phyloP scores from a whole-genome alignment of 192 early-diverging fungal species.

The Rhizophagus clarus region DNA sequence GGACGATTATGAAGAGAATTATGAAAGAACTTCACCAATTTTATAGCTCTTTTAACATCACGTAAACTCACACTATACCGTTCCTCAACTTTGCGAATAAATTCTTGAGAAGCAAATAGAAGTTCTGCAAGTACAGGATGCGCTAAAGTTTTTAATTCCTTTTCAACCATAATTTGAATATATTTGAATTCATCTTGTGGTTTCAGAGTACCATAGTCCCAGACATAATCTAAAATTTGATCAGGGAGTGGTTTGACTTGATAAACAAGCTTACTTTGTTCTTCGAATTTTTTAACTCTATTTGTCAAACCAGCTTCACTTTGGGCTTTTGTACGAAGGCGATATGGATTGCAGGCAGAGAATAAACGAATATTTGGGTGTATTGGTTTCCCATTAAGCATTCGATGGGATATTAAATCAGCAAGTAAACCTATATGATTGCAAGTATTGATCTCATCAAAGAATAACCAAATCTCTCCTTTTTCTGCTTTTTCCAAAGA shows the following conservation, averaged over 20 bases:
- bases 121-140: neutral
- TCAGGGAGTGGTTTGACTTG: slow-evolving; percentile 12
- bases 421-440: too few relatives aligned
- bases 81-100: slow-evolving; percentile 22
- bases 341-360: too few relatives aligned
- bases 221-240: slow-evolving; percentile 4
- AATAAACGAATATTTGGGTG: too few relatives aligned
- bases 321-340: neutral
- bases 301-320: too few relatives aligned
- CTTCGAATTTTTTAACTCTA: neutral
- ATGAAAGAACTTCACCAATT: neutral
- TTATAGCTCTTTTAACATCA: slow-evolving; percentile 26
- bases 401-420: too few relatives aligned
- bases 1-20: too few relatives aligned
- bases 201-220: too few relatives aligned
- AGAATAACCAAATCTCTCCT: too few relatives aligned
- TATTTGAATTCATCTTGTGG: too few relatives aligned
- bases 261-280: neutral
- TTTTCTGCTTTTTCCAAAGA: too few relatives aligned
- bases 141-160: neutral
- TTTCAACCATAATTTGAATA: neutral
- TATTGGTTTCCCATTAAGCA: too few relatives aligned
- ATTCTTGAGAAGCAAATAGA: slow-evolving; percentile 21
- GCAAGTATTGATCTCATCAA: too few relatives aligned
- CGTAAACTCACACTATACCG: slow-evolving; percentile 21